phyloP scores from a whole-genome alignment of 208 protist genomes.

The Acanthamoeba polyphaga region DNA sequence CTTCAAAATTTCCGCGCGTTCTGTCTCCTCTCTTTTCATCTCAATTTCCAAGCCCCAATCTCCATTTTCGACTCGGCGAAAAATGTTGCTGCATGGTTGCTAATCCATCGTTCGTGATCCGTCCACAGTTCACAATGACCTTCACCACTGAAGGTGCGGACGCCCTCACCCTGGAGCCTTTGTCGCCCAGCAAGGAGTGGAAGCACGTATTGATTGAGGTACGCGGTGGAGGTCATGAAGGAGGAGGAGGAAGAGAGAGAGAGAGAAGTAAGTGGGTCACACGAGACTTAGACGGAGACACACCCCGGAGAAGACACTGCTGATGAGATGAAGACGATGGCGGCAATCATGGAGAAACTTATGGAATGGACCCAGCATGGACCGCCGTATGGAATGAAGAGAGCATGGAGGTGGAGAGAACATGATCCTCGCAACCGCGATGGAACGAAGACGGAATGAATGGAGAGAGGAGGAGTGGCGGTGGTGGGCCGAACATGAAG shows the following conservation, averaged over 20 bases:
- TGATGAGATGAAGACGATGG: not conserved
- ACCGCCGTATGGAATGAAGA: not conserved
- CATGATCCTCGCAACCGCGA: not conserved
- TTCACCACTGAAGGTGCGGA: constrained; percentile 44
- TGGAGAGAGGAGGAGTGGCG: too few species aligned
- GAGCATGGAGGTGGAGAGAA: not conserved
- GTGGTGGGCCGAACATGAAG: too few species aligned
- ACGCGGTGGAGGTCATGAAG: not conserved
- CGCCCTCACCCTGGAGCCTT: constrained; percentile 34
- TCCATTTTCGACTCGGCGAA: not conserved
- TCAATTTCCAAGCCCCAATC: not conserved
- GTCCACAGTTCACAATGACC: constrained; percentile 63
- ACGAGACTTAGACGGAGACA: not conserved
- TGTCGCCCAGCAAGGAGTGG: constrained; percentile 65
- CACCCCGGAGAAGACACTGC: not conserved
- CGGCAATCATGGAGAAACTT: not conserved
- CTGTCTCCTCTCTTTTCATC: not conserved
- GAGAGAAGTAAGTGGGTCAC: not conserved
- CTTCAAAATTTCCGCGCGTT: not conserved
- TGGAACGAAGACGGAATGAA: not conserved
- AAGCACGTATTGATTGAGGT: constrained; percentile 63
- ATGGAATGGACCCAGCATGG: too few species aligned
- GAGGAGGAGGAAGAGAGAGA: not conserved
- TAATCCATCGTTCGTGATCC: not conserved
- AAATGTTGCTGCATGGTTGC: not conserved